These are phyloP conservation scores for Vicia villosa DNA, from an alignment of 306 rosid species.

Conservation along the genomic window DNA sequence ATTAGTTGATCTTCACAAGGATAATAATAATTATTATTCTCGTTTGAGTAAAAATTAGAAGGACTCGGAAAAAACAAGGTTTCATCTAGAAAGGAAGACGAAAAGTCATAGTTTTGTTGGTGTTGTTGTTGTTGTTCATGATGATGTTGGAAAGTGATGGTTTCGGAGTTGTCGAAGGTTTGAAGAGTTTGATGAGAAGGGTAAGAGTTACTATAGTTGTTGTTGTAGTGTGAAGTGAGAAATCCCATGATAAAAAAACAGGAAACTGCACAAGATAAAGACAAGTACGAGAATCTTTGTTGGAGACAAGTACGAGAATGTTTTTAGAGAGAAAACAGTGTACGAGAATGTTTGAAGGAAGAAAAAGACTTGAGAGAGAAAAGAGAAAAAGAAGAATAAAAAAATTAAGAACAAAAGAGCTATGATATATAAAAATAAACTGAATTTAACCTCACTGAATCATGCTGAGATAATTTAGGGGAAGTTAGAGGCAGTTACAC, in stretches of 20 bases:
- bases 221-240: constrained; percentile 24
- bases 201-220: constrained; percentile 9
- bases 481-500: too few species aligned
- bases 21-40: not conserved
- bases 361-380: constrained; percentile 6
- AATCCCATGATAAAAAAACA: constrained; percentile 36
- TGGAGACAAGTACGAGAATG: not conserved
- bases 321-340: constrained; percentile 10
- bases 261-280: too few species aligned
- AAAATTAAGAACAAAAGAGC: too few species aligned
- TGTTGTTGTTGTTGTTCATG: constrained; percentile 3
- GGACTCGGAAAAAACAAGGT: not conserved
- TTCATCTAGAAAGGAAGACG: constrained; percentile 32
- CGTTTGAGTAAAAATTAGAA: constrained; percentile 19
- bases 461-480: too few species aligned
- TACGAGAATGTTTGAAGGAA: not conserved
- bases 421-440: too few species aligned
- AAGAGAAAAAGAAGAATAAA: not conserved
- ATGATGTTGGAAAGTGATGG: constrained; percentile 24
- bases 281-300: not conserved
- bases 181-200: not conserved
- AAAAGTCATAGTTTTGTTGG: not conserved
- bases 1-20: not conserved
- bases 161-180: not conserved
- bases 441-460: too few species aligned